Base-by-base conservation (phyloP, 2,329 filamentous ascomycete species). In the Epichloe sibirici region DNA sequence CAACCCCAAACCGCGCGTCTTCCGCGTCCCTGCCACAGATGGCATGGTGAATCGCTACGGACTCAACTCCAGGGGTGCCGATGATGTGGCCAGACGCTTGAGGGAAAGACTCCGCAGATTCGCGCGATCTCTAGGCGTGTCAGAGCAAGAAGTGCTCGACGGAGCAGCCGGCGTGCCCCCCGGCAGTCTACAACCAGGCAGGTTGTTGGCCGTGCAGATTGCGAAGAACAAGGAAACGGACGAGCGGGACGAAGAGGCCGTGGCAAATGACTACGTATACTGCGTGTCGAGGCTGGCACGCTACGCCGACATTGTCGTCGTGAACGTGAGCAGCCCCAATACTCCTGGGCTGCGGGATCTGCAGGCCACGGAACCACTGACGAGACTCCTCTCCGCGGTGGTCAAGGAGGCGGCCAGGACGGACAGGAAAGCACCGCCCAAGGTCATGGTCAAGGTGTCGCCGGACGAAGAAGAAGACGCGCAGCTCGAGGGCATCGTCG, bases 251-350 rank as follows among this genome's bases (percentile, higher is more conserved):
- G 85, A 95, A 55, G 79, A 85, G 43, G 90, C 90, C 35, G 85
- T 97, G 49, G 77, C 79, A 25, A 80, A 85, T 61, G 81, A 85
- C 65, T 96, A 97, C 65, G 86, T 93, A n/a, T 88, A 86, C 67
- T 95, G 91, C 62, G 90, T 96, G 3, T 76, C 86, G 51, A 78
- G 83, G 45, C 73, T 98, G 39, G 93, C 86, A 4, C 85, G 78
- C 49, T 98, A 95, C 65, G 90, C 93, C 11, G 93, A 98, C 63
- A 86, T 98, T 38, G 73, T 98, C n/a, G 91, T 97, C 7, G 93
- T 98, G 63, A 98, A 98, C 62, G 93, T 98, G 48, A 95, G 90
- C 63, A 94, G 88, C 61, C 93, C 93, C 25, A 98, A 98, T 71
- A 97, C 91, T 0, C 91, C 91, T 0, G 91, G 93, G 0, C 77